A percentile compares a stretch with the other conserved stretches of the same genome.
These are phyloP conservation scores for Penicillium psychrofluorescens DNA, from an alignment of 495 filamentous ascomycete genomes.

Conservation along the genomic window DNA sequence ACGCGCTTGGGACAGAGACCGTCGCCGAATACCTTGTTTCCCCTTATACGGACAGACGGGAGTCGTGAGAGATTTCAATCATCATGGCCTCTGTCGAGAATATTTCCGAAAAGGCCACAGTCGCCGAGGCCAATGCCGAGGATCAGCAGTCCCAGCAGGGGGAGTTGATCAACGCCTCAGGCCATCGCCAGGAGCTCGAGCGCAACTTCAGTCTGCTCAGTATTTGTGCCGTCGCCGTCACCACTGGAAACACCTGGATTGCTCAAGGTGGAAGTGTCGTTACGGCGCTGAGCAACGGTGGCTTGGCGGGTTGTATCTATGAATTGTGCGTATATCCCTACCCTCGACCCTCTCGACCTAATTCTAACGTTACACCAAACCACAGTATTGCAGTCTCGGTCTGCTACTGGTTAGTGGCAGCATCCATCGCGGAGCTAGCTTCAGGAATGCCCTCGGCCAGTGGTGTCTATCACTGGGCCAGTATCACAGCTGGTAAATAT, in stretches of 20 bases:
- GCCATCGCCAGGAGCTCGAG: slow-evolving; percentile 53
- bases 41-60: too few species aligned
- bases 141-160: slow-evolving; percentile 8
- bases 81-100: slow-evolving; percentile 2
- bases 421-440: slow-evolving; percentile 64
- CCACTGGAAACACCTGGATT: slow-evolving; percentile 54
- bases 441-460: slow-evolving; percentile 75
- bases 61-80: too few species aligned
- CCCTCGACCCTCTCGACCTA: background rate
- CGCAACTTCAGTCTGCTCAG: slow-evolving; percentile 52
- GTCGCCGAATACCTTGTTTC: background rate
- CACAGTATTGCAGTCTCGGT: slow-evolving; percentile 38
- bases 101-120: slow-evolving; percentile 11
- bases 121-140: slow-evolving; percentile 12
- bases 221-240: slow-evolving; percentile 48
- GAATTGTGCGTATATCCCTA: slow-evolving; percentile 30
- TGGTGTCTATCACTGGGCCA: slow-evolving; percentile 81
- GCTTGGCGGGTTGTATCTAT: slow-evolving; percentile 45
- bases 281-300: slow-evolving; percentile 38
- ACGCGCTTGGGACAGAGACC: background rate
- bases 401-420: slow-evolving; percentile 46
- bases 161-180: slow-evolving; percentile 45
- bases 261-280: slow-evolving; percentile 48
- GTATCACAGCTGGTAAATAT: slow-evolving; percentile 62
- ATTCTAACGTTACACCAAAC: slow-evolving; percentile 6